Conservation (phyloP, 352 stramenopile species). For the Phytophthora sansomeana region DNA sequence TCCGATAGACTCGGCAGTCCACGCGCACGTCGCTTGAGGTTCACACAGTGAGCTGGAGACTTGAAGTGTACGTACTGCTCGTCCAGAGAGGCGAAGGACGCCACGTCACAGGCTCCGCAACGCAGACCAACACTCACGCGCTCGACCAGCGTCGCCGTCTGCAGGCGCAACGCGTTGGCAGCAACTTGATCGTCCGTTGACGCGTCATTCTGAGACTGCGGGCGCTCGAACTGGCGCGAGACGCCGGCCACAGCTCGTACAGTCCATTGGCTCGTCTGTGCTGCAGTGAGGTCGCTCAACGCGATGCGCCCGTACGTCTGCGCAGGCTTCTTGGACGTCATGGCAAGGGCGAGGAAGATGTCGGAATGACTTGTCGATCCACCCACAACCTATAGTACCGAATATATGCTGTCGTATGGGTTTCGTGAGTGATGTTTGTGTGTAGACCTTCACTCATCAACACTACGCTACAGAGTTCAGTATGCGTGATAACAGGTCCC, state of each 20-base stretch:
- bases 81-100: slow-evolving; percentile 74
- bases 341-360: slow-evolving; percentile 21
- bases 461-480: neutral
- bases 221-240: slow-evolving; percentile 54
- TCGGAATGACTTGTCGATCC: slow-evolving; percentile 14
- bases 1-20: slow-evolving; percentile 54
- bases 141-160: slow-evolving; percentile 44
- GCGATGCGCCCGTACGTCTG: slow-evolving; percentile 69
- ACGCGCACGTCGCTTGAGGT: slow-evolving; percentile 80
- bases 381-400: neutral
- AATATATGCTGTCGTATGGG: neutral
- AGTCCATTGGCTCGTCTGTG: slow-evolving; percentile 59
- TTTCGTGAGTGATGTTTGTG: slow-evolving; percentile 28
- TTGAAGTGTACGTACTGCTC: slow-evolving; percentile 90
- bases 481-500: neutral
- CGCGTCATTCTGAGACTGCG: slow-evolving; percentile 6
- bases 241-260: slow-evolving; percentile 70
- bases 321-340: slow-evolving; percentile 33
- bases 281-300: slow-evolving; percentile 61
- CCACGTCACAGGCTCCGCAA: slow-evolving; percentile 78
- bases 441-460: neutral
- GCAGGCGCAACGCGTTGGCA: slow-evolving; percentile 41
- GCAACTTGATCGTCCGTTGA: slow-evolving; percentile 15
- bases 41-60: slow-evolving; percentile 79
- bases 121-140: slow-evolving; percentile 56